Percentiles rank a stretch among this genome's conserved stretches.
Evolutionary conservation across 495 filamentous ascomycete genomes (phyloP).

Genomic region (Aspergillus nanangensis): DNA sequence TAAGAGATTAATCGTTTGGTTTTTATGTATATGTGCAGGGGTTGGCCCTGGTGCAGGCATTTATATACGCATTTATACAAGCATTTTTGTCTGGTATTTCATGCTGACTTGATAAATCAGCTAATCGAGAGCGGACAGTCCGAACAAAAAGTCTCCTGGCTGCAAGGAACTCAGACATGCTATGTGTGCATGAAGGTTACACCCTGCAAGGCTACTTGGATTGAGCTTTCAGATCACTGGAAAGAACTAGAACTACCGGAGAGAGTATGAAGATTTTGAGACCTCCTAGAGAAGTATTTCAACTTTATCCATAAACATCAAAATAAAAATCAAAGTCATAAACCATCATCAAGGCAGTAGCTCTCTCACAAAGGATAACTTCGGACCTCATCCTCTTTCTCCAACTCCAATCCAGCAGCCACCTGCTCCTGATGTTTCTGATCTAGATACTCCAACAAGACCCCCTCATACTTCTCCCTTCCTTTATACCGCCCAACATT

Average conservation of each 20-base stretch:
- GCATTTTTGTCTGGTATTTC: neutral
- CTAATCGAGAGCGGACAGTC: too few relatives aligned
- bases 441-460: constrained; percentile 82
- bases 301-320: neutral
- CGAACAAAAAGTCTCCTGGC: too few relatives aligned
- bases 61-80: too few relatives aligned
- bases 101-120: neutral
- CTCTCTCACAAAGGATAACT: constrained; percentile 41
- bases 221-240: too few relatives aligned
- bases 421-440: constrained; percentile 74
- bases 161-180: too few relatives aligned
- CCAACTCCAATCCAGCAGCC: constrained; percentile 55
- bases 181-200: too few relatives aligned
- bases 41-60: too few relatives aligned
- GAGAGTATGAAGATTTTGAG: too few relatives aligned
- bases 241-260: too few relatives aligned
- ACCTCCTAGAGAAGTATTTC: too few relatives aligned
- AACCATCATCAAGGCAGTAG: neutral
- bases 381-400: constrained; percentile 55
- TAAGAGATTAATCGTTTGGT: neutral
- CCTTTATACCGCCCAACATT: constrained; percentile 85
- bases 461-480: constrained; percentile 70
- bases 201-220: too few relatives aligned
- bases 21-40: neutral
- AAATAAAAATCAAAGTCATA: neutral